Evolutionary conservation across 495 filamentous ascomycete species (phyloP).

Genomic region (Penicillium bovifimosum): DNA sequence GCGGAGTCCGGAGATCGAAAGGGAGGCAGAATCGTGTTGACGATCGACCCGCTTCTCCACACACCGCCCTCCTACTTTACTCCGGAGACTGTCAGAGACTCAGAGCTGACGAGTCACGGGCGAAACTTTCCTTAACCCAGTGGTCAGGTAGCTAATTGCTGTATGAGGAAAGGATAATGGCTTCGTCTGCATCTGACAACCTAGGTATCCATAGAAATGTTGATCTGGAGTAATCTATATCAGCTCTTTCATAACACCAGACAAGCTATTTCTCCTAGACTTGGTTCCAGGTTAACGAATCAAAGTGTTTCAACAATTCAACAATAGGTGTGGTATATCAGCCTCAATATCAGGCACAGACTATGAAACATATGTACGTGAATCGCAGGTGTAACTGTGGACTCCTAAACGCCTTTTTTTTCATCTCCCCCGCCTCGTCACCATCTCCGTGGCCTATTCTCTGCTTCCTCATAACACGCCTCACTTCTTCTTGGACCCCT

Average conservation of each 20-base stretch:
- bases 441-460: conserved; percentile 39
- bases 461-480: background rate
- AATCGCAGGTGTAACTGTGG: conserved; percentile 2
- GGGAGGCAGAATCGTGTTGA: conserved; percentile 12
- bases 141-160: no score
- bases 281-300: background rate
- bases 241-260: background rate
- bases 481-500: conserved; percentile 31
- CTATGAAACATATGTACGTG: conserved; percentile 8
- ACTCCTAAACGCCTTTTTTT: conserved; percentile 13
- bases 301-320: background rate
- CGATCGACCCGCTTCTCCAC: conserved; percentile 1
- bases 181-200: no score
- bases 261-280: background rate
- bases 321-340: conserved; percentile 2
- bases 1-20: background rate
- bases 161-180: no score
- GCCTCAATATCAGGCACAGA: conserved; percentile 2
- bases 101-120: no score
- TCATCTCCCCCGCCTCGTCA: conserved; percentile 3
- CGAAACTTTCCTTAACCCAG: no score
- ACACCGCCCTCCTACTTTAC: conserved; percentile 8
- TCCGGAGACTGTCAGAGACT: no score
- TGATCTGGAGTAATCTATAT: no score
- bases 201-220: no score